These are phyloP conservation scores for Stentor coeruleus DNA, from an alignment of 73 alveolate species.

Conservation along the genomic window DNA sequence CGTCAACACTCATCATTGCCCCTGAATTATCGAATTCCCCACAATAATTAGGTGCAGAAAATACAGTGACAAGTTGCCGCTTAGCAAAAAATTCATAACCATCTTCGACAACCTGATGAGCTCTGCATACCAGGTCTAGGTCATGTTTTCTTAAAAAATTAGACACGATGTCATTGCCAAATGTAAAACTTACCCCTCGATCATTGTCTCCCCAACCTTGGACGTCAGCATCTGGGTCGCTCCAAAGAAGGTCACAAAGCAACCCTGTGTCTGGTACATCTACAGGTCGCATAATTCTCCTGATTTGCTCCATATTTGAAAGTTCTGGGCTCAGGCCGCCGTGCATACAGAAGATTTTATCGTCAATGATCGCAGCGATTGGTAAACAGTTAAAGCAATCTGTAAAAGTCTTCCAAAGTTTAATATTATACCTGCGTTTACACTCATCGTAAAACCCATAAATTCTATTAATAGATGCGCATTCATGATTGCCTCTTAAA, in stretches of 20 bases:
- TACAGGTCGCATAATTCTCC: conserved; percentile 88
- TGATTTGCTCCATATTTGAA: conserved; percentile 78
- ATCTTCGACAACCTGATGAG: conserved; percentile 95
- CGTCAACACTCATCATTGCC: conserved; percentile 94
- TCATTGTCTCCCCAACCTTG: conserved; percentile 95
- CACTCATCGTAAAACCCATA: conserved; percentile 98
- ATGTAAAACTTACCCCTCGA: conserved; percentile 88
- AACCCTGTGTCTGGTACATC: too few species aligned
- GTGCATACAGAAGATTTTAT: conserved; percentile 92
- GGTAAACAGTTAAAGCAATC: conserved; percentile 96
- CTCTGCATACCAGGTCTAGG: conserved; percentile 91
- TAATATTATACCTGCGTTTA: conserved; percentile 85
- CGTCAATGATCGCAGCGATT: conserved; percentile 92
- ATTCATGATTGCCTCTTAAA: conserved; percentile 91
- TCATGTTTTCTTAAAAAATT: conserved; percentile 82
- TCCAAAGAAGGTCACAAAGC: conserved; percentile 91
- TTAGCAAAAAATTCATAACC: conserved; percentile 94
- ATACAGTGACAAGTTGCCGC: conserved; percentile 87
- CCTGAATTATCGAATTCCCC: conserved; percentile 95
- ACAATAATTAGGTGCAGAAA: conserved; percentile 95
- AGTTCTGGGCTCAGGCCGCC: conserved; percentile 95
- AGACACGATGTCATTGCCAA: conserved; percentile 79
- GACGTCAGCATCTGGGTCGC: conserved; percentile 90
- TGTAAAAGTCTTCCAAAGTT: conserved; percentile 92
- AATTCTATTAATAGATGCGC: conserved; percentile 93